phyloP scores from a whole-genome alignment of 257 asterid species.

The Nicotiana noctiflora region DNA sequence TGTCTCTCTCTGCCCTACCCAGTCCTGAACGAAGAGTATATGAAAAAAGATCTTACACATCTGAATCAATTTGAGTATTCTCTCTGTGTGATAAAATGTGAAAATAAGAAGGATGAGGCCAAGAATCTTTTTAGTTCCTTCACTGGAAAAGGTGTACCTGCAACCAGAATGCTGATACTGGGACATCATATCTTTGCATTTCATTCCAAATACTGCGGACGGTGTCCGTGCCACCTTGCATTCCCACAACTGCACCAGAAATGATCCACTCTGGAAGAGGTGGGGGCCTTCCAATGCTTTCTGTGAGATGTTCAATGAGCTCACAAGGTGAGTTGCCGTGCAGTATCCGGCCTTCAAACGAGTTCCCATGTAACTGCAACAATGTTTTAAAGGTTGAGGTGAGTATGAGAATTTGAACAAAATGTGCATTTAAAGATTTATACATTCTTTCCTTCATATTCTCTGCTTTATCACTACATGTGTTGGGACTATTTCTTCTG shows the following conservation, averaged over 20 bases:
- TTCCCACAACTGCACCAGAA: conserved; percentile 92
- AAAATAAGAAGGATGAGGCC: background rate
- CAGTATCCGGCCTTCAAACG: conserved; percentile 68
- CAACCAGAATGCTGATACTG: conserved; percentile 96
- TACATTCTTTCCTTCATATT: background rate
- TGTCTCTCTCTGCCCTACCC: conserved; percentile 95
- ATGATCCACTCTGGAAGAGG: conserved; percentile 91
- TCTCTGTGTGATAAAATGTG: background rate
- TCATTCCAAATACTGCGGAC: conserved; percentile 55
- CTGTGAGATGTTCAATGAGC: conserved; percentile 72
- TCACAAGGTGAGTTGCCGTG: conserved; percentile 80
- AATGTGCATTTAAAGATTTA: background rate
- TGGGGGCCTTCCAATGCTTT: conserved; percentile 74
- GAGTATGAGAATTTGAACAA: background rate
- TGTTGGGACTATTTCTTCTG: background rate
- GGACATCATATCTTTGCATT: conserved; percentile 53
- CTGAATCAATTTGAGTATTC: background rate
- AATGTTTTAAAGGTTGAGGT: background rate
- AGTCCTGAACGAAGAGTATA: conserved; percentile 44
- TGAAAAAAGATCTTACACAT: background rate
- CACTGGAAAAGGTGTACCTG: conserved; percentile 42
- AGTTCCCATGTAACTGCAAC: conserved; percentile 63
- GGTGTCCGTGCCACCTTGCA: conserved; percentile 83
- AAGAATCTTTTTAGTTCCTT: background rate
- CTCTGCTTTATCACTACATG: background rate